Evolutionary conservation across 1,139 yeast genomes (phyloP), one percentile per base, ranked within the genome.

Genomic region (Taphrina populina): DNA sequence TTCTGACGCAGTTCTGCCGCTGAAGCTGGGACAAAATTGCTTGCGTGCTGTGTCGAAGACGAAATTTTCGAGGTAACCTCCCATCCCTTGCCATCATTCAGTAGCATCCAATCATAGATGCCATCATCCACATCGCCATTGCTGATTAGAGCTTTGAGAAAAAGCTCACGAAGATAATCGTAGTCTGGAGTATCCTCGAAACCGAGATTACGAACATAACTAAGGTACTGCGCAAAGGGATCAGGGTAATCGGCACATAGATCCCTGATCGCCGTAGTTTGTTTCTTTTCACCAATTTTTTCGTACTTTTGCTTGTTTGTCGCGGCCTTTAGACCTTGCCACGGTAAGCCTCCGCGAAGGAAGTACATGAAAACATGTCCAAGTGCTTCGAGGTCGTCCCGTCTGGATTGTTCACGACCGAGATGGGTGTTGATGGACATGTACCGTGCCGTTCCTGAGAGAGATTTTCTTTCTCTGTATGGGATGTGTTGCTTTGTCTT

Each of bases 251-350:
- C 90, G 58, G 79, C 82, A 67, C 95, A 84, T 61, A 90, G 74
- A 52, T 86, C 88, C 58, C 76, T 76, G 40, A 92, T 84, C 27
- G 84, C 81, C 11, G 96, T 85, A 8, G 92, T 79, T 70, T 88
- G 87, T 72, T 90, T 90, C 71, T 90, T 90, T 66, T 87, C 92
- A 60, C 96, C 97, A 71, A 92, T 92, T 70, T 88, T 90, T 71
- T 92, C 97, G 70, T 92, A 92, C 71, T 92, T 92, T 68, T 86
- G 97, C 71, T 95, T 84, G 75, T 92, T 92, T 15, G 97, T 88
- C 44, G 92, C 95, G 30, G 98, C 98, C 70, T 88, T 88, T 66
- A 92, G 80, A 11, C 98, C 98, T 73, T 92, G 98, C 98, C 98
- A 92, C 55, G 98, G 98, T 67, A 92, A 76, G 20, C 94, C 86